Base-by-base conservation (phyloP, 2,329 filamentous ascomycete species). In the Sarocladium kiliense region DNA sequence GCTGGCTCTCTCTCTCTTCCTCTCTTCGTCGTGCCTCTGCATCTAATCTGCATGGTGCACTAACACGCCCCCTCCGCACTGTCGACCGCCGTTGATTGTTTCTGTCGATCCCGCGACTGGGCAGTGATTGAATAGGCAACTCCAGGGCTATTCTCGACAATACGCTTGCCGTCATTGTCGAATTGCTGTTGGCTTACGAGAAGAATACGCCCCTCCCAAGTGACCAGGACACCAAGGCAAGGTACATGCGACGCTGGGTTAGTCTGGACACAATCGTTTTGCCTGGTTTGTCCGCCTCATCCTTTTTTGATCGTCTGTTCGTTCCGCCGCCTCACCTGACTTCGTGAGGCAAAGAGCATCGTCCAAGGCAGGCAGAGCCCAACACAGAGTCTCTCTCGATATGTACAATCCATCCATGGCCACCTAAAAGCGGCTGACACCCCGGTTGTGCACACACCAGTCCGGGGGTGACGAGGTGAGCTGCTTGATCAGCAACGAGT, bases 111-210 rank as follows among this genome's bases (percentile, higher is more conserved):
- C 44, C 26, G 47, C 27, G 47, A 51, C 47, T 34, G 19, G 47
- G 26, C 30, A 36, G 26, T 23, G 47, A 51, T 51, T 36, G 47
- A 32, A 19, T 34, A 51, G 21, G 27, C 47, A 51, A 51, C 21
- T 16, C 16, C 27, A 23, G 30, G 11, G 47, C 47, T 21, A 19
- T 51, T 34, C 27, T n/a, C 25, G n/a, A 16, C 44, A 25, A 49
- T n/a, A 30, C 44, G 44, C 47, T 51, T 51, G 19, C 47, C 25
- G 30, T 51, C 44, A 49, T 49, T 49, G 44, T 49, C 44, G 26
- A 49, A n/a, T 32, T 4, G 44, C 44, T 49, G 44, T 49, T 49
- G 23, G 44, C 30, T 32, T 49, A 10, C 30, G 25, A n/a, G 23
- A 5, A 19, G 14, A 3, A 3, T 11, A 49, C 23, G 44, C 26